Percentiles rank a stretch among this genome's conserved stretches.
phyloP scores from a whole-genome alignment of 108 stramenopile genomes.

The Nitzschia sp. region DNA sequence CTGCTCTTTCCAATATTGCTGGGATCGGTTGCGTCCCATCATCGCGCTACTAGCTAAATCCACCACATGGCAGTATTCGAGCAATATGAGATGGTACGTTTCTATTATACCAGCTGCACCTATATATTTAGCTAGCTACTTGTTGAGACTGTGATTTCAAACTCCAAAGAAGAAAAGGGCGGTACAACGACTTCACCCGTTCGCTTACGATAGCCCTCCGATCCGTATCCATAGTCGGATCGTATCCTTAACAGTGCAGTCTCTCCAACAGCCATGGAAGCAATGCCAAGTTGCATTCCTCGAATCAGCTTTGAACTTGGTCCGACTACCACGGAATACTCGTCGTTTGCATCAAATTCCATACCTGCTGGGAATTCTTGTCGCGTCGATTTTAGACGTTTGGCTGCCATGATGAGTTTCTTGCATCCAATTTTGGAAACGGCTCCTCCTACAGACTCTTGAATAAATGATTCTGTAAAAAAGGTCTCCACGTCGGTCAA shows the following conservation, averaged over 20 bases:
- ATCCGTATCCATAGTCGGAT: constrained; percentile 66
- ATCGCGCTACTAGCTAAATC: too few species aligned
- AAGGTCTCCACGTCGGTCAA: constrained; percentile 25
- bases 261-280: constrained; percentile 52
- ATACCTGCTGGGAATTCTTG: constrained; percentile 36
- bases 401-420: constrained; percentile 67
- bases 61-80: too few species aligned
- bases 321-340: constrained; percentile 38
- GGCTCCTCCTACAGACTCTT: constrained; percentile 9
- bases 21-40: too few species aligned
- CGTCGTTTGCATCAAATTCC: constrained; percentile 52
- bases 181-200: constrained; percentile 63
- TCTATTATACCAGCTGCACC: too few species aligned
- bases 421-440: constrained; percentile 58
- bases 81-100: too few species aligned
- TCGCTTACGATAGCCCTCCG: constrained; percentile 50
- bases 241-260: constrained; percentile 38
- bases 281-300: constrained; percentile 47
- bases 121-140: too few species aligned
- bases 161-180: constrained; percentile 58
- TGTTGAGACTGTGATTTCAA: too few species aligned
- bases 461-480: constrained; percentile 61
- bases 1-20: too few species aligned
- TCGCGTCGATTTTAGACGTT: constrained; percentile 33
- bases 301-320: constrained; percentile 38